Conservation (phyloP, 2,329 filamentous ascomycete species). For the Aureobasidium sp. region DNA sequence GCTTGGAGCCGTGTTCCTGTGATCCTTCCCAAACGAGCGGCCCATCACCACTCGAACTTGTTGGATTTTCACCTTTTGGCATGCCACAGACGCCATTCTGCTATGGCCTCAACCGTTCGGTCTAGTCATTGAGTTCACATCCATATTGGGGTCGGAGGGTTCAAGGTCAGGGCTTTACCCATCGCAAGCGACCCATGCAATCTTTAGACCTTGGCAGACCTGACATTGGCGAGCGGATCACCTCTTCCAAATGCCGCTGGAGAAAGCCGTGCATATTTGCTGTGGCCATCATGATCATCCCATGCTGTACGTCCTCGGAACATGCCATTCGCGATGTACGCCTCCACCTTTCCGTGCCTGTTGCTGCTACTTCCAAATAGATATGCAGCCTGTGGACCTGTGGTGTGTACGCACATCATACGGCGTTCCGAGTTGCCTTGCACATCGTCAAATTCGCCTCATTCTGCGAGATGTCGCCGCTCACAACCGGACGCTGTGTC, state of each 20-base stretch:
- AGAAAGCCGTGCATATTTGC: not conserved
- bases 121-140: not conserved
- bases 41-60: not conserved
- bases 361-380: not conserved
- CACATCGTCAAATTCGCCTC: not conserved
- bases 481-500: not conserved
- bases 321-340: not conserved
- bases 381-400: not conserved
- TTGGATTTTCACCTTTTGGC: not conserved
- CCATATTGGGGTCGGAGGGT: not conserved
- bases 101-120: not conserved
- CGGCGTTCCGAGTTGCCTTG: not conserved
- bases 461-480: not conserved
- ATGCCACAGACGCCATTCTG: not conserved
- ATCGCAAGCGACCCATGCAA: not conserved
- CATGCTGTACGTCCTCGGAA: not conserved
- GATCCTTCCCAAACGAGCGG: not conserved
- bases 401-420: not conserved
- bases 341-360: not conserved
- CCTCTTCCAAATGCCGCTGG: not conserved
- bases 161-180: not conserved
- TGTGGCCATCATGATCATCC: not conserved
- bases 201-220: slow-evolving; percentile 2
- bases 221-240: not conserved
- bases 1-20: not conserved